Conservation (phyloP, 441 rosid genomes). For the Melastoma candidum region DNA sequence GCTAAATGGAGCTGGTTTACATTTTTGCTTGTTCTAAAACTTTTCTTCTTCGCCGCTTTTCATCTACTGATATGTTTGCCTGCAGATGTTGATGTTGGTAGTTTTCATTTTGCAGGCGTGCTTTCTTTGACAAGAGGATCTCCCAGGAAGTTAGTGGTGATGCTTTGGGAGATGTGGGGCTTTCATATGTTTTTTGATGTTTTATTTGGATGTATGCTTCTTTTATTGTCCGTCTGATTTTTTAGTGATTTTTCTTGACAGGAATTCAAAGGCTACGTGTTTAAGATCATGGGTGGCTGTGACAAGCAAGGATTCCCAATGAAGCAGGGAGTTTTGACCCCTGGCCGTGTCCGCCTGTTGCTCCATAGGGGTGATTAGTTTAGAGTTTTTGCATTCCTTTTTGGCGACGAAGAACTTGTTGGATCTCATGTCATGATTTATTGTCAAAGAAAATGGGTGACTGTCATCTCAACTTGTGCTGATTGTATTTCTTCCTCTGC, state of each 20-base stretch:
- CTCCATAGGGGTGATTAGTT: conserved; percentile 11
- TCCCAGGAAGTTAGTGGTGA: conserved; percentile 15
- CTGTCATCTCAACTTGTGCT: too few species aligned
- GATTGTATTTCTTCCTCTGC: too few species aligned
- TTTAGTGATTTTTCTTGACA: neutral
- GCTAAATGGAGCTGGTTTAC: neutral
- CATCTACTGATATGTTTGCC: neutral
- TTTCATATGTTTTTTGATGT: neutral
- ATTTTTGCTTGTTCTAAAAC: neutral
- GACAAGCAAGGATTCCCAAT: conserved; percentile 19
- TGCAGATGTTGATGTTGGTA: neutral
- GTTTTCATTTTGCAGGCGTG: conserved; percentile 2
- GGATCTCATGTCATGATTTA: too few species aligned
- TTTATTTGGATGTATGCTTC: neutral
- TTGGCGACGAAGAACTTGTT: too few species aligned
- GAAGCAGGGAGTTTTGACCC: conserved; percentile 20
- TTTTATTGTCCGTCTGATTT: neutral
- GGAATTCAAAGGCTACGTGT: conserved; percentile 15
- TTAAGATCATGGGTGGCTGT: conserved; percentile 20
- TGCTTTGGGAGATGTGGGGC: conserved; percentile 12
- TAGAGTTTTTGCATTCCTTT: neutral
- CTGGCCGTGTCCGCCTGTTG: conserved; percentile 19
- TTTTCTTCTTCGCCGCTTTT: neutral
- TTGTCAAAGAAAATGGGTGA: too few species aligned
- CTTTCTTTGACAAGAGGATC: conserved; percentile 16